Base-by-base conservation (phyloP, 2,329 filamentous ascomycete genomes). In the Monilinia fructicola region DNA sequence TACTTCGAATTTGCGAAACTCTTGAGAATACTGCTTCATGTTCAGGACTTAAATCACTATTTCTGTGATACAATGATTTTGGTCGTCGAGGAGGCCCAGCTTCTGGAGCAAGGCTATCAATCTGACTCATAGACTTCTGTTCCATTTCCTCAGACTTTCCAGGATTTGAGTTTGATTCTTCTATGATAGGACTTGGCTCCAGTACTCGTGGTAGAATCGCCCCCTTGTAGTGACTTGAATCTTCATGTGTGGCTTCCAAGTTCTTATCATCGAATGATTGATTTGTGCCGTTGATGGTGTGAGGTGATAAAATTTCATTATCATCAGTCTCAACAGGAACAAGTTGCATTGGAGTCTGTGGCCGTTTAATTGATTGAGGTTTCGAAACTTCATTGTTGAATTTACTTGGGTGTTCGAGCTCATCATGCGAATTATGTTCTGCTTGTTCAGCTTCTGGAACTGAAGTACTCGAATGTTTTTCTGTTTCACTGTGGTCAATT, bases 261-360 rank as follows among this genome's bases (percentile, higher is more conserved):
- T 35, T 31, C 12, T 59, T n/a, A 14, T 21, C 10, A 21, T 67
- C 53, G 16, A 70, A 68, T 10, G 69, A 44, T 40, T 66, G 31
- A 54, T 71, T 67, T 7, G 67, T 44, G 26, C 64, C 55, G 14
- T 67, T 26, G 12, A 70, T 63, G 9, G 66, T 69, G 12, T 35
- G 64, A 21, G 68, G 67, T 21, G 68, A 68, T 35, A 69, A 66
- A 3, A 11, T 59, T 31, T 44, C 42, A 50, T 59, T 21, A 40
- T 54, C 26, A 42, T 66, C 48, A 18, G 16, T 14, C 12, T 14
- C 10, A 31, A 40, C n/a, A 35, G 44, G 18, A 26, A 60, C 5
- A 3, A 60, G 21, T 52, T 21, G 42, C 63, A 50, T 60, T 40
- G 50, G 48, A 21, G 64, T 63, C 6, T 54, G 56, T 53, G 46